phyloP scores from a whole-genome alignment of 169 alveolate species.

The Amoebophrya sp. region DNA sequence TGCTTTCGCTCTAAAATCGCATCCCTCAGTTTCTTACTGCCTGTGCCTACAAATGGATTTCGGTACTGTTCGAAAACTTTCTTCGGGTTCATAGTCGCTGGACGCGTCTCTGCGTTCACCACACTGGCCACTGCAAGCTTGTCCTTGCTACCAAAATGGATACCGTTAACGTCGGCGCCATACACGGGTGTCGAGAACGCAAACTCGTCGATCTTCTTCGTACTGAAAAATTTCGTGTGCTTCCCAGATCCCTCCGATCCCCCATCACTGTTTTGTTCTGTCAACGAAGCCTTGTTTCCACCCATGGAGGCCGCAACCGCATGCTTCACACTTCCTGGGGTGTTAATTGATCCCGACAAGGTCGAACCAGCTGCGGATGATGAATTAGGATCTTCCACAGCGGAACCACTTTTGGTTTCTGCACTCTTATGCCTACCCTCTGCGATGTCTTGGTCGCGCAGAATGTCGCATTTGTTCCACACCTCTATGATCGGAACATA shows the following conservation, averaged over 20 bases:
- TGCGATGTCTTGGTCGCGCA: not conserved
- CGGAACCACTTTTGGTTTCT: not conserved
- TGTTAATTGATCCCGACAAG: too few relatives aligned
- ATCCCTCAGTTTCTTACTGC: not conserved
- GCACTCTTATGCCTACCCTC: too few relatives aligned
- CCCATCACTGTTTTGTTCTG: too few relatives aligned
- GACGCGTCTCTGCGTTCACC: not conserved
- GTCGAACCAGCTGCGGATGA: too few relatives aligned
- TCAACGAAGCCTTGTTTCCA: too few relatives aligned
- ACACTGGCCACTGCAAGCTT: not conserved
- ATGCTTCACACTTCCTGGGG: too few relatives aligned
- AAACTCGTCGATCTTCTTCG: not conserved
- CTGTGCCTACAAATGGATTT: not conserved
- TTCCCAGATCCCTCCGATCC: too few relatives aligned
- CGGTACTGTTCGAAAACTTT: not conserved
- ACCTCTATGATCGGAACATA: not conserved
- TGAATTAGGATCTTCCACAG: not conserved
- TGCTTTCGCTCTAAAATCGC: not conserved
- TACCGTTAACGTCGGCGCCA: not conserved
- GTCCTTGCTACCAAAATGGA: not conserved
- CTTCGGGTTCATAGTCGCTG: not conserved
- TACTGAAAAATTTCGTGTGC: too few relatives aligned
- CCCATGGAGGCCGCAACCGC: too few relatives aligned
- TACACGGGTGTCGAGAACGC: not conserved
- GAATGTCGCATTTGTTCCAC: not conserved